A percentile compares a stretch with the other conserved stretches of the same genome.
phyloP scores from a whole-genome alignment of 2,329 filamentous ascomycete genomes.

The Neonectria sp. region DNA sequence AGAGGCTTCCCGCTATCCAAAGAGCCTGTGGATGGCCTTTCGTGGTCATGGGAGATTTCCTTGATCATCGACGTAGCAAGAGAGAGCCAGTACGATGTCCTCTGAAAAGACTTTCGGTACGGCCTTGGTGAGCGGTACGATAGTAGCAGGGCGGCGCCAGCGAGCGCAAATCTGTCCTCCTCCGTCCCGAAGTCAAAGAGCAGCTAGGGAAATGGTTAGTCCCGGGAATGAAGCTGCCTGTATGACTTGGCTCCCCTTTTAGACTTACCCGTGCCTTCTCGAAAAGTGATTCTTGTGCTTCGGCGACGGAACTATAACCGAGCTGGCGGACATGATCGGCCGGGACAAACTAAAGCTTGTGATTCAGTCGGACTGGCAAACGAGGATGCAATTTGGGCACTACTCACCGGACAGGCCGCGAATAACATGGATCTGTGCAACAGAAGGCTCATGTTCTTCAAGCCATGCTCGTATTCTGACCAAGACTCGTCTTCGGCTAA shows the following conservation, averaged over 20 bases:
- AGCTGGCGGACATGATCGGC: neutral
- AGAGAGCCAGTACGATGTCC: too few relatives aligned
- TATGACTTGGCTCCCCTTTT: neutral
- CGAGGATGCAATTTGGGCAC: too few relatives aligned
- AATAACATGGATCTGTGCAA: slow-evolving; percentile 2
- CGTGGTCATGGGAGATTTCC: too few relatives aligned
- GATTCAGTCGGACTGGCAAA: too few relatives aligned
- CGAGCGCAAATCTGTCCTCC: neutral
- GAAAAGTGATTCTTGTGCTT: neutral
- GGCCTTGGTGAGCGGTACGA: too few relatives aligned
- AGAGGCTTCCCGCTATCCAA: too few relatives aligned
- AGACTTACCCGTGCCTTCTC: neutral
- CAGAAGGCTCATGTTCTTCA: neutral
- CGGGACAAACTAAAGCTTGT: neutral
- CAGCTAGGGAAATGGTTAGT: neutral
- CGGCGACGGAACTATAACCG: neutral
- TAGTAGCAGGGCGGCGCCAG: too few relatives aligned
- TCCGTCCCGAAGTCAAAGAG: neutral
- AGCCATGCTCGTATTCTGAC: neutral
- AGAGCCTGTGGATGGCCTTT: too few relatives aligned
- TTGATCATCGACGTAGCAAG: too few relatives aligned
- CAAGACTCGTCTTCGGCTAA: neutral
- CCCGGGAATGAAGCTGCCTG: neutral
- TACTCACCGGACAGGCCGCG: neutral
- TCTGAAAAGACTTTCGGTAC: too few relatives aligned